Evolutionary conservation across 441 rosid genomes (phyloP), one percentile per base, ranked within the genome.

Genomic region (Brassica hybrid): DNA sequence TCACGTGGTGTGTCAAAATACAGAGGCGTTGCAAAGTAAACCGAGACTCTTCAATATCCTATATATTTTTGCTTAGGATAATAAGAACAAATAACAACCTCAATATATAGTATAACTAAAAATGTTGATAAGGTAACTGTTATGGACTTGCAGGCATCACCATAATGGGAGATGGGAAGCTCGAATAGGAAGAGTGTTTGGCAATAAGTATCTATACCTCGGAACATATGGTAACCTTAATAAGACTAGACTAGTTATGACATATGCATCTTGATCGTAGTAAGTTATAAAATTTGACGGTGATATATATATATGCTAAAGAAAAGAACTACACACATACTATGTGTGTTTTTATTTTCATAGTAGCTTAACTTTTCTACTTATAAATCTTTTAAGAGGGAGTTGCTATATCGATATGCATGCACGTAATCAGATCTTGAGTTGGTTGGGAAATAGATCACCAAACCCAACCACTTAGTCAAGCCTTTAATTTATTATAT

Each of bases 131-230:
- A 27, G 69, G 27, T 16, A 11, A n/a, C 7, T 4, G 17, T 52
- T 52, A 43, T 62, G 69, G 18, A 32, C 63, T 11, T 50, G 60
- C 86, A 93, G 95, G 81, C 98, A 93, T 79, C 98, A 93, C 67
- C 98, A 93, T 50, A 91, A 91, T 78, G 98, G 98, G 45, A 86
- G 98, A 79, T 93, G 97, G 97, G 98, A 93, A 77, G 97, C 96
- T 70, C 78, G 94, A 60, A 93, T 93, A 73, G 94, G 97, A 2
- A 83, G 97, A 69, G 98, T 93, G 10, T 91, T 90, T 41, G 98
- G 97, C 63, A 93, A 93, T 82, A 93, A 91, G 65, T 93, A 93
- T 69, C 88, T 93, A 1, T 91, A 93, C 69, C 97, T 91, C 11
- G 94, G 94, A 16, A 93, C 95, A 57, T 91, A 87, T 30, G 94